These are phyloP conservation scores for Arthroderma sp. DNA, from an alignment of 2,329 filamentous ascomycete species.

Conservation along the genomic window DNA sequence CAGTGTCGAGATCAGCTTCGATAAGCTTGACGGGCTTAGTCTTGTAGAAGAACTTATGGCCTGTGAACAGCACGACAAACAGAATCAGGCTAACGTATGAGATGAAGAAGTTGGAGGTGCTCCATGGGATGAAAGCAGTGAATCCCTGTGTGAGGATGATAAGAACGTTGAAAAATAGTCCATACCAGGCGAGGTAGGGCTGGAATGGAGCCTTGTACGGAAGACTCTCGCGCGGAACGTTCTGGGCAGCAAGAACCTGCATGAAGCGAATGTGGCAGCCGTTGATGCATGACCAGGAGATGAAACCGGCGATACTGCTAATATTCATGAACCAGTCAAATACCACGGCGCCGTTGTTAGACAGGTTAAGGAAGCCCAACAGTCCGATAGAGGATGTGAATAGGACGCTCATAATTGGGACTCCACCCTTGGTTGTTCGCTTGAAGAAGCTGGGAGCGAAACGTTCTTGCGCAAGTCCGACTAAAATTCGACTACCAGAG, in stretches of 20 bases:
- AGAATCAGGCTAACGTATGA: constrained; percentile 53
- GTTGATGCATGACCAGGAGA: constrained; percentile 25
- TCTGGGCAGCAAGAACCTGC: constrained; percentile 43
- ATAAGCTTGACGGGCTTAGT: constrained; percentile 23
- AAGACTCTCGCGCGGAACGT: constrained; percentile 43
- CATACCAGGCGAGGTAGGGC: constrained; percentile 53
- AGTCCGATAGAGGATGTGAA: constrained; percentile 42
- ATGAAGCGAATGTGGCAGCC: constrained; percentile 53
- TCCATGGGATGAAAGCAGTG: constrained; percentile 53
- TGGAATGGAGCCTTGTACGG: constrained; percentile 50
- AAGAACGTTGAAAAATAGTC: constrained; percentile 50
- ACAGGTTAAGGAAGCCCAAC: constrained; percentile 57
- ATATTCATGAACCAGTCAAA: constrained; percentile 32
- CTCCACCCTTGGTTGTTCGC: constrained; percentile 29
- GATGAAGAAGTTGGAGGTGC: constrained; percentile 47
- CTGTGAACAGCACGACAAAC: constrained; percentile 46
- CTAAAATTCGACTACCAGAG: constrained; percentile 50
- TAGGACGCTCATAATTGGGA: constrained; percentile 32
- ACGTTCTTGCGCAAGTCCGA: constrained; percentile 44
- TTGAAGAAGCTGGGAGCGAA: constrained; percentile 33
- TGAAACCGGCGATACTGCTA: constrained; percentile 23
- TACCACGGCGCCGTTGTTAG: constrained; percentile 47
- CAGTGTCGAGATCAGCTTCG: constrained; percentile 33
- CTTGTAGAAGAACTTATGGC: constrained; percentile 41
- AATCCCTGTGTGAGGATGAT: constrained; percentile 58